phyloP scores from a whole-genome alignment of 176 grass and related monocot genomes.

The Oryza nivara region DNA sequence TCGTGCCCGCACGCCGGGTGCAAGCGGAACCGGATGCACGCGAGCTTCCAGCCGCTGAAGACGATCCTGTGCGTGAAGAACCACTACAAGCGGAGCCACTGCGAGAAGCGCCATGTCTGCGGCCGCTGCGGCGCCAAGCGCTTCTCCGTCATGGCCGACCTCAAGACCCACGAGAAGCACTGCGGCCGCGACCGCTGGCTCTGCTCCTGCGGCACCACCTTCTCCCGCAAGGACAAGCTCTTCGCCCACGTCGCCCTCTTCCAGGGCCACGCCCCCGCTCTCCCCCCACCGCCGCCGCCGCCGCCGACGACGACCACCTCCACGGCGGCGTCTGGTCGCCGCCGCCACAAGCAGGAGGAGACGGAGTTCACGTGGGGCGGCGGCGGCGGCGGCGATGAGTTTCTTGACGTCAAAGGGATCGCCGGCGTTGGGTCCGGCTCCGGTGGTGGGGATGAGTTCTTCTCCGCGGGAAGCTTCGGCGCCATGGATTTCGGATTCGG shows the following conservation, averaged over 20 bases:
- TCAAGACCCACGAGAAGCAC: slow-evolving; percentile 85
- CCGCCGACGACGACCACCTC: no score
- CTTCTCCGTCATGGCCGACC: slow-evolving; percentile 77
- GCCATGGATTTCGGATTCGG: slow-evolving; percentile 55
- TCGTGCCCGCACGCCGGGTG: slow-evolving; percentile 72
- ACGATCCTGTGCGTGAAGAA: slow-evolving; percentile 85
- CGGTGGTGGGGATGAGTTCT: slow-evolving; percentile 3
- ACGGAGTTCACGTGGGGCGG: slow-evolving; percentile 39
- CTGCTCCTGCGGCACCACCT: slow-evolving; percentile 75
- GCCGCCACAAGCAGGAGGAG: background rate
- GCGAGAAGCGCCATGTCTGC: slow-evolving; percentile 75
- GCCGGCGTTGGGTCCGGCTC: background rate
- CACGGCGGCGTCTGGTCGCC: no score
- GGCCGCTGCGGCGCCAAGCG: slow-evolving; percentile 66
- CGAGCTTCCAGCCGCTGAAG: slow-evolving; percentile 79
- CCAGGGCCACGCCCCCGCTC: slow-evolving; percentile 64
- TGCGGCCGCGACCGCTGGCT: slow-evolving; percentile 70
- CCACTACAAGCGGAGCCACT: slow-evolving; percentile 85
- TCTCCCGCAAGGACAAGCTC: slow-evolving; percentile 87
- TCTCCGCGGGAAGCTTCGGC: slow-evolving; percentile 50
- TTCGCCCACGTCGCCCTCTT: slow-evolving; percentile 77
- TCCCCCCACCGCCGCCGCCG: slow-evolving; percentile 14
- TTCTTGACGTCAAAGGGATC: slow-evolving; percentile 48
- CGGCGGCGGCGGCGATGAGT: background rate
- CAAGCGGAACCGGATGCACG: slow-evolving; percentile 82